Base-by-base conservation (phyloP, 2,329 filamentous ascomycete genomes). In the Bimuria novae-zelandiae region DNA sequence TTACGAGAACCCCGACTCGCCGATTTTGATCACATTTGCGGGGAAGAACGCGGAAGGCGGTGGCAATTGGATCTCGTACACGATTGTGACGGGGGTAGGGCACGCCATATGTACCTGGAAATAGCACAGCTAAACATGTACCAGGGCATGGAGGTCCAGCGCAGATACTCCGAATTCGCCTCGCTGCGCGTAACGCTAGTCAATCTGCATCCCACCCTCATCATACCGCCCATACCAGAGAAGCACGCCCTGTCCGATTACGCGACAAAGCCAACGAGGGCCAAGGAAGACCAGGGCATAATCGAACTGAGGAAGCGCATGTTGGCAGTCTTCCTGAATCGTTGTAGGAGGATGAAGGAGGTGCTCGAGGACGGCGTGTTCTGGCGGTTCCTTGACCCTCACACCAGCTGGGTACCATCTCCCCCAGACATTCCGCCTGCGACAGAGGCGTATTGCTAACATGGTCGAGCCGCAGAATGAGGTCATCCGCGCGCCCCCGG, bases 181-280 rank as follows among this genome's bases (percentile, higher is more conserved):
- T 96, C 93, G 14, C 79, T 99, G 52, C 85, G 94, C 67, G 88
- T 92, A 65, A 93, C 93, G 2, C 83, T 99, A 23, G 92, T 92
- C 41, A 89, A 89, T 64, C 83, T 99, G 57, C 95, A 99, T 71
- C 94, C 95, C 7, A 99, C 94, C 0, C 82, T 99, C 36, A 89
- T 99, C 65, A 89, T 99, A 47, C 95, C 94, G 7, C 94, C 94
- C 3, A 99, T 99, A 67, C 94, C 94, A 19, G 95, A 99, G 77
- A 99, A 99, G 76, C 94, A 99, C 75, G 94, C 92, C 40, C 96
- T 99, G 89, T 93, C 93, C 56, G 94, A 99, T 74, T 99, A 99
- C 71, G 94, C 94, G 14, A 92, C 95, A 23, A 97, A 96, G 66
- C 94, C 95, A 1, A 99, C 94, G 32, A 97, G 93, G 67, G 95